Conservation (phyloP, 805 yeast genomes). For the Ogataea corticis region DNA sequence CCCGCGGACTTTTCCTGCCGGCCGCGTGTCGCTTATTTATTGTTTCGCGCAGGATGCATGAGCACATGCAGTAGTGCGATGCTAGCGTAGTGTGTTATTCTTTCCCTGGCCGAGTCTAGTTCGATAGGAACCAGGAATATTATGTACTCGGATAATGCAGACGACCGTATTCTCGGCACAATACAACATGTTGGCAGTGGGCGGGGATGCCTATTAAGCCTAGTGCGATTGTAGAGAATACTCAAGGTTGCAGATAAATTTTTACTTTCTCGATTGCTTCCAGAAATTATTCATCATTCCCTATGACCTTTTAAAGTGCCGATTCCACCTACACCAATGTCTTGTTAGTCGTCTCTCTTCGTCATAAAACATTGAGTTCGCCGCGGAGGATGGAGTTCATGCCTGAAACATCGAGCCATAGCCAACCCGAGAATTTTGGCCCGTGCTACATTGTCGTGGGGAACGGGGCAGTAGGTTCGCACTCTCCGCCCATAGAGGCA, state of each 20-base stretch:
- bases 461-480: background rate
- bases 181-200: background rate
- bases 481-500: background rate
- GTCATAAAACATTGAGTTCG: background rate
- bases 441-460: slow-evolving; percentile 3
- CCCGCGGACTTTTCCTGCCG: background rate
- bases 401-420: slow-evolving; percentile 1
- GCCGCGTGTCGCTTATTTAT: background rate
- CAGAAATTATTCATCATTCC: slow-evolving; percentile 1
- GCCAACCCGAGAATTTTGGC: slow-evolving; percentile 4
- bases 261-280: slow-evolving; percentile 2
- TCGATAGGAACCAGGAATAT: slow-evolving; percentile 3
- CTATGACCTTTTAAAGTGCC: slow-evolving; percentile 2
- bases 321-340: background rate
- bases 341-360: background rate
- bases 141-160: slow-evolving; percentile 7
- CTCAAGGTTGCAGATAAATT: slow-evolving; percentile 6
- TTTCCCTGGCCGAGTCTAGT: slow-evolving; percentile 2
- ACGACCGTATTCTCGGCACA: background rate
- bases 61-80: background rate
- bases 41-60: background rate
- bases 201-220: background rate
- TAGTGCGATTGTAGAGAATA: background rate
- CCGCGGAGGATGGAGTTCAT: slow-evolving; percentile 13
- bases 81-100: background rate